These are phyloP conservation scores for Fusarium nanum DNA, from an alignment of 2,329 filamentous ascomycete genomes.

Conservation along the genomic window DNA sequence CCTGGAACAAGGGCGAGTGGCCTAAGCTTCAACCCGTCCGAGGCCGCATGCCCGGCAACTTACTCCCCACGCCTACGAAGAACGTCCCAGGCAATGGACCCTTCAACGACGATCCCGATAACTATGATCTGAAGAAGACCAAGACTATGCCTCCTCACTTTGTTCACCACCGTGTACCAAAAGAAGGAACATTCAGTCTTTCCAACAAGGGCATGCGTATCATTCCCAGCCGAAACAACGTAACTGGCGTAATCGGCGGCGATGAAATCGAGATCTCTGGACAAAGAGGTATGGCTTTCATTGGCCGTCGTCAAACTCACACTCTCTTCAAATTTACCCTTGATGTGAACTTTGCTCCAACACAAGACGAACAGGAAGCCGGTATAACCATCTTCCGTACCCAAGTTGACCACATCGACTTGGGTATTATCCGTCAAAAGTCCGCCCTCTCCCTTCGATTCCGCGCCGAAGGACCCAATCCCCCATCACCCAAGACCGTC, in stretches of 20 bases:
- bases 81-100: slow-evolving; percentile 13
- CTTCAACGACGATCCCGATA: slow-evolving; percentile 21
- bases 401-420: slow-evolving; percentile 33
- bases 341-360: slow-evolving; percentile 17
- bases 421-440: slow-evolving; percentile 17
- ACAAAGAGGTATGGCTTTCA: slow-evolving; percentile 21
- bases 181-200: neutral
- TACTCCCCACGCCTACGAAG: slow-evolving; percentile 8
- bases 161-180: slow-evolving; percentile 22
- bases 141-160: slow-evolving; percentile 14
- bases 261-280: slow-evolving; percentile 20
- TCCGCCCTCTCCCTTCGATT: slow-evolving; percentile 13
- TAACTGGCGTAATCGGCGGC: neutral
- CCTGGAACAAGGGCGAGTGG: slow-evolving; percentile 63
- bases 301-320: slow-evolving; percentile 25
- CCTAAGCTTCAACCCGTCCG: slow-evolving; percentile 53
- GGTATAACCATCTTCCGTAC: slow-evolving; percentile 28
- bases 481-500: neutral
- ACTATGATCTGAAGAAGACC: slow-evolving; percentile 1
- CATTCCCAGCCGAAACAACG: slow-evolving; percentile 18
- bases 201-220: slow-evolving; percentile 10
- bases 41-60: slow-evolving; percentile 49
- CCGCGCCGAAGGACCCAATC: slow-evolving; percentile 6
- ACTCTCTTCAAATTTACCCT: slow-evolving; percentile 26
- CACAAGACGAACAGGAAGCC: slow-evolving; percentile 11